phyloP scores from a whole-genome alignment of 495 filamentous ascomycete genomes.

The Penicillium canariense region DNA sequence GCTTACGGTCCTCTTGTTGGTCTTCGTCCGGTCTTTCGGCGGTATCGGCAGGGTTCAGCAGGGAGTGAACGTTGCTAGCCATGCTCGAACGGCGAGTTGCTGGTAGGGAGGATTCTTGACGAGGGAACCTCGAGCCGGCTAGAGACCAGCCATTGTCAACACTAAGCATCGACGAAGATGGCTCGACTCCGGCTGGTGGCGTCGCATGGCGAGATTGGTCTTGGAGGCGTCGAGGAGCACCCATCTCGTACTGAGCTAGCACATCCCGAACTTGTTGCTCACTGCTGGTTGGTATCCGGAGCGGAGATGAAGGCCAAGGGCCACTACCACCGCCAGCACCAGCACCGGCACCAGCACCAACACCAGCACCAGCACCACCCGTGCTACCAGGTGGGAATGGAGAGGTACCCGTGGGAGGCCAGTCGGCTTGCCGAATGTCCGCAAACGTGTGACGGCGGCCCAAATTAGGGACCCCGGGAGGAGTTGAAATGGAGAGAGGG shows the following conservation, averaged over 20 bases:
- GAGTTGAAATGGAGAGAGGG: conserved; percentile 74
- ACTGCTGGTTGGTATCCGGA: conserved; percentile 59
- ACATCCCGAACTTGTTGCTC: conserved; percentile 81
- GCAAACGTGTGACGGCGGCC: conserved; percentile 90
- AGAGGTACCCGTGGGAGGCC: conserved; percentile 67
- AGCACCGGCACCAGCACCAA: no score
- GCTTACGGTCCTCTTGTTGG: conserved; percentile 72
- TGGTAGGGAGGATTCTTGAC: conserved; percentile 51
- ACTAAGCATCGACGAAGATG: conserved; percentile 43
- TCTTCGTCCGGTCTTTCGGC: conserved; percentile 71
- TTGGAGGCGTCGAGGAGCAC: conserved; percentile 53
- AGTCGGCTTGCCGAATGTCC: conserved; percentile 88
- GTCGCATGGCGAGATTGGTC: conserved; percentile 68
- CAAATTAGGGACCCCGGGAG: conserved; percentile 64
- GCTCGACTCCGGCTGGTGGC: conserved; percentile 58
- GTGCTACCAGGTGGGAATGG: conserved; percentile 53
- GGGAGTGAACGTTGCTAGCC: conserved; percentile 72
- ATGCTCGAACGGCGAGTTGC: conserved; percentile 70
- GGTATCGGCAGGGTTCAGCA: conserved; percentile 84
- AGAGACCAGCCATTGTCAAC: conserved; percentile 60
- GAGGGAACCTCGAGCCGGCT: conserved; percentile 43
- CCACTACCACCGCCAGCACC: conserved; percentile 25
- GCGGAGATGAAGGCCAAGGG: conserved; percentile 88
- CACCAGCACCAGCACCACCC: not conserved
- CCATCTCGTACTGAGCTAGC: conserved; percentile 79